Evolutionary conservation across 2,329 filamentous ascomycete species (phyloP).

Genomic region (Dothidotthia symphoricarpi): DNA sequence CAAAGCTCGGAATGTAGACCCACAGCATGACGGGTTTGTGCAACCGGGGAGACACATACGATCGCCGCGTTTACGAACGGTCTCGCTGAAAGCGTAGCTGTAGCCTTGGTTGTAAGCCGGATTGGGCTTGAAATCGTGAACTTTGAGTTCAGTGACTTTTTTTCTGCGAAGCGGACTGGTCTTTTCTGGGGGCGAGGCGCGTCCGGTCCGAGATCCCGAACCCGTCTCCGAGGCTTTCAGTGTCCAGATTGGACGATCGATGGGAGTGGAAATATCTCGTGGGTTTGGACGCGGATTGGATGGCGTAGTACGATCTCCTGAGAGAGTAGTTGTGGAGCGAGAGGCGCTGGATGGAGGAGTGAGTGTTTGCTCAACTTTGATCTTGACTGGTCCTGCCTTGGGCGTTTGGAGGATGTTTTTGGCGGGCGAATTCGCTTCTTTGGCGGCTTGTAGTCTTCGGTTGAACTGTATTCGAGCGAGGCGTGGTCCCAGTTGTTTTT

Average conservation of each 20-base stretch:
- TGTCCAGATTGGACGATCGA: conserved; percentile 24
- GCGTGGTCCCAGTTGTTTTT: conserved; percentile 18
- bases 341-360: conserved; percentile 11
- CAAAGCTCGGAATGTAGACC: conserved; percentile 66
- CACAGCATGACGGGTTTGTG: conserved; percentile 73
- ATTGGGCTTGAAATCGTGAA: conserved; percentile 81
- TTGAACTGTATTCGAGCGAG: conserved; percentile 29
- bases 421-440: conserved; percentile 12
- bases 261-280: conserved; percentile 10
- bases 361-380: conserved; percentile 16
- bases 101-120: conserved; percentile 67
- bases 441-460: conserved; percentile 16
- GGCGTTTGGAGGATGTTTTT: conserved; percentile 8
- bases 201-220: conserved; percentile 7
- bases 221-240: conserved; percentile 18
- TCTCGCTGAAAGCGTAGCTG: conserved; percentile 70
- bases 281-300: conserved; percentile 5
- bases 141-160: conserved; percentile 56
- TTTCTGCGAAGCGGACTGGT: conserved; percentile 50
- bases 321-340: conserved; percentile 7
- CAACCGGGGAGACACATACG: conserved; percentile 73
- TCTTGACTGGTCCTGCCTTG: conserved; percentile 11
- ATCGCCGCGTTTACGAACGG: conserved; percentile 68
- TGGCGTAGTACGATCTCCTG: conserved; percentile 1
- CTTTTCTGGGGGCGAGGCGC: conserved; percentile 4